Evolutionary conservation across 257 asterid genomes (phyloP).

Genomic region (Rubia yunnanensis): DNA sequence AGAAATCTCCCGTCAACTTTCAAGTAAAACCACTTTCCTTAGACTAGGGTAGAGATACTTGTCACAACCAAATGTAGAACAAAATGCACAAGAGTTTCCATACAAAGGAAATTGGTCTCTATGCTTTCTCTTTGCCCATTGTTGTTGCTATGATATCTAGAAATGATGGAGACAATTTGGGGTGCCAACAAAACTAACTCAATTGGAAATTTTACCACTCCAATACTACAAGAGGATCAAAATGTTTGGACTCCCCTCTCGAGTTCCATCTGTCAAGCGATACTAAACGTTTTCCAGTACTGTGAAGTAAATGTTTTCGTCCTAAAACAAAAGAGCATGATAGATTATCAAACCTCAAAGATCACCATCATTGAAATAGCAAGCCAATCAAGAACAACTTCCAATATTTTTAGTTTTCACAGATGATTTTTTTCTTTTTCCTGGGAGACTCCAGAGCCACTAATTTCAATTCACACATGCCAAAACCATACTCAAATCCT

Average conservation of each 20-base stretch:
- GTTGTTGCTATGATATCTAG: background rate
- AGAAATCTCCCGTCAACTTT: background rate
- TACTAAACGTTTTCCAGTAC: no score
- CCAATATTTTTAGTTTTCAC: no score
- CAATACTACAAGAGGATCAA: background rate
- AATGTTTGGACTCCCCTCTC: no score
- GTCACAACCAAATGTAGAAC: background rate
- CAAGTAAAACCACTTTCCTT: slow-evolving; percentile 6
- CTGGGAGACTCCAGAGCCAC: background rate
- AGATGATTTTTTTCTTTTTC: background rate
- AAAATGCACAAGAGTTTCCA: background rate
- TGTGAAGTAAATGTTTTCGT: no score
- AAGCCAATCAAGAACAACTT: background rate
- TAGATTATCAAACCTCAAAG: background rate
- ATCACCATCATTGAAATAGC: background rate
- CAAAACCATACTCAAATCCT: background rate
- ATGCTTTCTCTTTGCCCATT: background rate
- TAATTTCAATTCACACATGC: background rate
- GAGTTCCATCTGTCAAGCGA: no score
- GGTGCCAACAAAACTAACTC: background rate
- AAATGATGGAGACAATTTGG: background rate
- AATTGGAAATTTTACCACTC: background rate
- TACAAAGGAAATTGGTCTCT: background rate
- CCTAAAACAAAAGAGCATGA: no score
- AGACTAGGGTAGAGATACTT: background rate